Base-by-base conservation (phyloP, 495 filamentous ascomycete genomes). In the Daldinia decipiens region DNA sequence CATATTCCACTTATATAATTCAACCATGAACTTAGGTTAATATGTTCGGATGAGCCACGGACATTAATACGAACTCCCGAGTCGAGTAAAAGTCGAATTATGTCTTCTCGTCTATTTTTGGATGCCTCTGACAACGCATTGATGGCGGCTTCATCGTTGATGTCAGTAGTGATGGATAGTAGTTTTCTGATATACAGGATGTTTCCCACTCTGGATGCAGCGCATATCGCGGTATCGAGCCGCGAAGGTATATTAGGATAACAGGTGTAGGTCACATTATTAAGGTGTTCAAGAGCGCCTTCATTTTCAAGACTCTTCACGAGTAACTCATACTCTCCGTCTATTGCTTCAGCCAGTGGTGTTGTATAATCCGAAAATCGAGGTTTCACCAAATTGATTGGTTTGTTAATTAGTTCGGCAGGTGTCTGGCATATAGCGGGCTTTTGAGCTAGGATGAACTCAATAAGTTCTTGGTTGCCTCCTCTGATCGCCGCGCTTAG, bases 291-390 rank as follows among this genome's bases (percentile, higher is more conserved):
- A 24, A 72, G 50, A 1, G 60, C 64, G 3, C 60, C 59, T 51
- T 53, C 15, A 19, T 24, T 52, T 31, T 72, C 64, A 45, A 72
- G 54, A 0, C 0, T 56, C 15, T 5, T 43, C 8, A 68, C 56
- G 1, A 72, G 59, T 11, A 1, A 12, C 3, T 32, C 17, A 17
- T 68, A 31, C 2, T 9, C 12, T 34, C 36, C 29, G 0, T 34
- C 24, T 21, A 72, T 65, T 34, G 70, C 70, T n/a, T 67, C 64
- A 1, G 70, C 64, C 27, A 72, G 38, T 13, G 69, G 65, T 19
- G 70, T 64, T 17, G 52, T 53, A 1, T 9, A 17, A 29, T 29
- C 27, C 27, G 27, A 29, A 29, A 29, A 29, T 0, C 5, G 5
- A 29, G 27, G 27, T 5, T 29, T 5, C 4, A 0, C 5, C 1